Evolutionary conservation across 169 alveolate genomes (phyloP).

Genomic region (Cryptosporidium canis): DNA sequence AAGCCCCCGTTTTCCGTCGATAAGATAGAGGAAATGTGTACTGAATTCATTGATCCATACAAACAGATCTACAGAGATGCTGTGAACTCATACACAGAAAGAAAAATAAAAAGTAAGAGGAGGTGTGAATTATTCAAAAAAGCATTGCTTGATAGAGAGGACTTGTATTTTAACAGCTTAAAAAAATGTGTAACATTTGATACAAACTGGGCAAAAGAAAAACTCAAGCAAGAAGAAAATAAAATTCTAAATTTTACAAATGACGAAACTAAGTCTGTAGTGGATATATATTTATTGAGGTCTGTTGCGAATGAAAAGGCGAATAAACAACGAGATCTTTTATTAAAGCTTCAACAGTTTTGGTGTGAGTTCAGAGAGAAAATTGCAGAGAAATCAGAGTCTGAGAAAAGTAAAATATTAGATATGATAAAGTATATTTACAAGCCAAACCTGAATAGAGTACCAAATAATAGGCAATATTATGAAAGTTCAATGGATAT

Average conservation of each 20-base stretch:
- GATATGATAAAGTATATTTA: not conserved
- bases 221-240: conserved; percentile 10
- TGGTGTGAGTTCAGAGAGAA: conserved; percentile 20
- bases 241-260: conserved; percentile 3
- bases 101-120: conserved; percentile 62
- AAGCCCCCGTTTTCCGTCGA: conserved; percentile 56
- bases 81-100: conserved; percentile 32
- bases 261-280: conserved; percentile 8
- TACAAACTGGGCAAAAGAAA: conserved; percentile 61
- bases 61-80: conserved; percentile 51
- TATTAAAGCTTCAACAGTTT: conserved; percentile 34
- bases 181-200: conserved; percentile 58
- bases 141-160: conserved; percentile 31
- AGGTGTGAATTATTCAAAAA: conserved; percentile 48
- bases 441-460: not conserved
- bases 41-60: conserved; percentile 18
- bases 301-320: conserved; percentile 49
- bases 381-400: not conserved
- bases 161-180: conserved; percentile 3
- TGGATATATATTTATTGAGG: conserved; percentile 37
- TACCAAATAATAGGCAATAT: not conserved
- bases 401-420: conserved; percentile 4
- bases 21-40: conserved; percentile 37
- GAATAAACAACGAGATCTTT: conserved; percentile 24
- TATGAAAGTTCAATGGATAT: not conserved